Evolutionary conservation across 2,329 filamentous ascomycete species (phyloP), one percentile per base, ranked within the genome.

Genomic region (Curvularia sp.): DNA sequence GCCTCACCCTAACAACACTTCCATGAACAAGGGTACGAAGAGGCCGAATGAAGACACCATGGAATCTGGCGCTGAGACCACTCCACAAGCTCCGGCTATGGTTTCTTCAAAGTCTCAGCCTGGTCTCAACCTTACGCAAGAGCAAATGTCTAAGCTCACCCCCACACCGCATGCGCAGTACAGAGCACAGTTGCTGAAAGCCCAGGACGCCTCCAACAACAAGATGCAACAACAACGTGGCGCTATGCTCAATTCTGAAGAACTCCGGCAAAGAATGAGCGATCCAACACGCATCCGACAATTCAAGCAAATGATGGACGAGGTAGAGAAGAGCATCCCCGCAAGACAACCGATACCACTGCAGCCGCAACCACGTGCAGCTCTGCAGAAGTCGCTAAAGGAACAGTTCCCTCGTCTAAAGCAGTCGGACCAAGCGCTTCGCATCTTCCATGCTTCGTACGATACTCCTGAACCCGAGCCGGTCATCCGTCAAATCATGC

Each of bases 1-100:
- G 57, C 34, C 66, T 13, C 57, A 47, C 38, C 38, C 55, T 23
- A 56, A 65, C 18, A 69, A 62, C 47, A 65, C 63, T 36, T 25
- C 63, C 18, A 59, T 48, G 32, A 71, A 66, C 53, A 70, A 75
- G 60, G 69, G 71, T 21, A 57, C 72, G 18, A 79, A 78, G 65
- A 70, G 77, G 34, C 71, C 75, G 9, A 79, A 74, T 51, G 80
- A 81, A 21, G 80, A 82, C 62, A 68, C 76, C 13, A 61, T 73
- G 21, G 80, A 81, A 51, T 71, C 70, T 10, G 77, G 70, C 49
- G 46, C 71, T 59, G 55, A 79, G 56, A 53, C 59, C 28, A 66
- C 71, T 23, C 69, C 76, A 12, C 77, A 77, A 62, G 74, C 77
- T 13, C 68, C 72, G 13, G 59, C 70, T 19, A 77, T 76, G 75